phyloP scores from a whole-genome alignment of 78 protist genomes.

The Dictyostelium intermedium region DNA sequence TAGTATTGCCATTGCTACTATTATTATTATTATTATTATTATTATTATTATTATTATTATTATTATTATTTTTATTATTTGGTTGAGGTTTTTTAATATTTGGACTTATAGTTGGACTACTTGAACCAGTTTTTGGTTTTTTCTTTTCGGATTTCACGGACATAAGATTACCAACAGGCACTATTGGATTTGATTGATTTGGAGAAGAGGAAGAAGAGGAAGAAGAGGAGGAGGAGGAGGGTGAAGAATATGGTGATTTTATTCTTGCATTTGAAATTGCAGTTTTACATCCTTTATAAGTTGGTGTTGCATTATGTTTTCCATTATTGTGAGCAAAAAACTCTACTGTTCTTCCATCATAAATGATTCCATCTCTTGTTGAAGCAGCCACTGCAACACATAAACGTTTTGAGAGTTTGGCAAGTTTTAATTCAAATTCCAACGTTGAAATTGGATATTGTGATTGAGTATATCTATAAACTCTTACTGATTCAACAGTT shows the following conservation, averaged over 20 bases:
- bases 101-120: background rate
- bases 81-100: background rate
- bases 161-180: background rate
- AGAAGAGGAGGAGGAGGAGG: background rate
- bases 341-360: constrained; percentile 49
- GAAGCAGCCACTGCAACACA: constrained; percentile 41
- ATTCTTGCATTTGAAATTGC: background rate
- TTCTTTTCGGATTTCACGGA: background rate
- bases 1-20: background rate
- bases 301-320: constrained; percentile 42
- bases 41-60: background rate
- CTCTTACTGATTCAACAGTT: constrained; percentile 63
- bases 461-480: constrained; percentile 37
- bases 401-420: constrained; percentile 41
- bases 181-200: background rate
- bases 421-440: constrained; percentile 67
- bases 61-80: no score
- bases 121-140: background rate
- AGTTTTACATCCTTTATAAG: background rate
- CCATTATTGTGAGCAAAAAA: constrained; percentile 76
- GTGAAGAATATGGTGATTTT: background rate
- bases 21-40: background rate
- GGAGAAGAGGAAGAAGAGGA: background rate
- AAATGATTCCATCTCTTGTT: constrained; percentile 26
- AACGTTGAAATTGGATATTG: constrained; percentile 48